Evolutionary conservation across 352 stramenopile genomes (phyloP), one percentile per base, ranked within the genome.

Genomic region (Globisporangium perplexum): DNA sequence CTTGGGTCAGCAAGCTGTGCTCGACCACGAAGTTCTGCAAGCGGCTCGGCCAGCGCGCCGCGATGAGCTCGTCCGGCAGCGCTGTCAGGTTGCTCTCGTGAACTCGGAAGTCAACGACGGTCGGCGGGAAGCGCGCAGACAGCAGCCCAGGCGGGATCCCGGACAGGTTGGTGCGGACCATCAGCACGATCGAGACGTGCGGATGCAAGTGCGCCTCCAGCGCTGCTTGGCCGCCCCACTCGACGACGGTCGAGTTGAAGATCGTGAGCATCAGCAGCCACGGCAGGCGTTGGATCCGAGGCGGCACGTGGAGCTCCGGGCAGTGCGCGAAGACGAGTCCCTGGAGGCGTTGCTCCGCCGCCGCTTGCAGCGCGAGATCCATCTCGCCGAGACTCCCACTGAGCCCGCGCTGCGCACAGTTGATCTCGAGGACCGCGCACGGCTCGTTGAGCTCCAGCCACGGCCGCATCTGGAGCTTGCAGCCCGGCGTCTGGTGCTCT

Each of bases 101-200:
- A n/a, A 71, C 57, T 22, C 58, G 33, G 20, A 71, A 38, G 22
- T 56, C 59, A 10, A 55, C 56, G n/a, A 71, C 28, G 4, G 63
- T 65, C 12, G 55, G 52, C n/a, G 63, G 55, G 33, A 71, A 71
- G 1, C 45, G 35, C 7, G 28, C 8, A 17, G 63, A 68, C 17
- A 65, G 47, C 18, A 71, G 49, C 3, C 59, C 49, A 5, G 7
- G 15, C 4, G 49, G 49, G 36, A 55, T 36, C 8, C 45, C 49
- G 11, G 31, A 18, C 28, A 55, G 18, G 36, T 30, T 30, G 22
- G 44, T 36, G 36, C 36, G 24, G 23, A 55, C 36, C 15, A 47
- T 28, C 35, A 55, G 35, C 35, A 55, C 23, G 43, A 55, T 47
- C 7, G 17, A 17, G 23, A 55, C 10, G 2, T 39, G 49, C 17